Evolutionary conservation across 352 stramenopile species (phyloP).

Genomic region (Globisporangium echinulatum): DNA sequence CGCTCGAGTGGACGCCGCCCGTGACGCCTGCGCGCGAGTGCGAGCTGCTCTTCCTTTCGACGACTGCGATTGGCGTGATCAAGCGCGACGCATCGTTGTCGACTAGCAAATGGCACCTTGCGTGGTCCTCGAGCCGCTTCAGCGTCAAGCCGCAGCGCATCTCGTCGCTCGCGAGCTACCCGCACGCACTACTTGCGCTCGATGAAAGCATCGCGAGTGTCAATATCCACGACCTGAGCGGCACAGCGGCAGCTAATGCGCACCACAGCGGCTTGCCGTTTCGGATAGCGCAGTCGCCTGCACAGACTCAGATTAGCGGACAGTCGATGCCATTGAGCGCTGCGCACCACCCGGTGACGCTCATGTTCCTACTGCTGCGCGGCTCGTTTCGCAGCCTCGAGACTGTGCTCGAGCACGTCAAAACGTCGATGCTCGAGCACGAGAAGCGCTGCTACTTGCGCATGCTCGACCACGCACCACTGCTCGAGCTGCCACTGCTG

Average conservation of each 20-base stretch:
- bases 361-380: slow-evolving; percentile 66
- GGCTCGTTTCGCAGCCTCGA: slow-evolving; percentile 63
- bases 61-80: slow-evolving; percentile 55
- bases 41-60: slow-evolving; percentile 59
- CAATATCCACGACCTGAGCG: slow-evolving; percentile 46
- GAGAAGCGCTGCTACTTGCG: slow-evolving; percentile 74
- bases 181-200: slow-evolving; percentile 37
- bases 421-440: slow-evolving; percentile 48
- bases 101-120: slow-evolving; percentile 46
- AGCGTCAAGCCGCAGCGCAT: slow-evolving; percentile 41
- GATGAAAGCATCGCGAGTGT: slow-evolving; percentile 47
- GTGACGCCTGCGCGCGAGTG: slow-evolving; percentile 42
- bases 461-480: slow-evolving; percentile 52
- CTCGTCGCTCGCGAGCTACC: slow-evolving; percentile 45
- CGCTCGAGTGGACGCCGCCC: slow-evolving; percentile 59
- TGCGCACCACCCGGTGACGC: slow-evolving; percentile 48
- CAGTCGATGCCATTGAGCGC: slow-evolving; percentile 8
- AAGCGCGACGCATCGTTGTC: slow-evolving; percentile 33
- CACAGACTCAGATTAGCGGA: no score
- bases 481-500: slow-evolving; percentile 45
- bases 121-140: slow-evolving; percentile 60
- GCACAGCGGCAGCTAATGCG: slow-evolving; percentile 10
- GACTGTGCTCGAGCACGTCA: slow-evolving; percentile 47
- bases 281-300: slow-evolving; percentile 3
- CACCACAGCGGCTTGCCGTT: slow-evolving; percentile 9